Percentiles rank a stretch among this genome's conserved stretches.
Evolutionary conservation across 2,329 filamentous ascomycete genomes (phyloP).

Genomic region (Curvularia sp.): DNA sequence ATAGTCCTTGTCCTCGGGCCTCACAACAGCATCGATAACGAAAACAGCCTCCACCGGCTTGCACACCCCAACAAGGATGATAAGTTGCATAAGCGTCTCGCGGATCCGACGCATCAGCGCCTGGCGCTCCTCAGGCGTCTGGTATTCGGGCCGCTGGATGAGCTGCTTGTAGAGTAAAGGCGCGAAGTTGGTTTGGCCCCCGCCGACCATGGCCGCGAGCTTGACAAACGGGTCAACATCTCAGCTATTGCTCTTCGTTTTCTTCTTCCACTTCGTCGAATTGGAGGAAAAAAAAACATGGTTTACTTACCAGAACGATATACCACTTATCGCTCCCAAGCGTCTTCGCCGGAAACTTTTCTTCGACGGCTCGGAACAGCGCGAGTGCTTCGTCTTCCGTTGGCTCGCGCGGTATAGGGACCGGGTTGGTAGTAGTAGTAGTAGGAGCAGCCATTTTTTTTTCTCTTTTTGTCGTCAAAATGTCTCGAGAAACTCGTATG

Average conservation of each 20-base stretch:
- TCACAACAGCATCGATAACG: slow-evolving; percentile 61
- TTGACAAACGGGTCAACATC: too few relatives aligned
- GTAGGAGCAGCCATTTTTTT: not conserved
- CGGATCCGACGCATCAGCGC: slow-evolving; percentile 60
- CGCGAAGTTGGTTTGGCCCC: slow-evolving; percentile 60
- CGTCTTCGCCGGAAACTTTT: slow-evolving; percentile 53
- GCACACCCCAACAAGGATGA: slow-evolving; percentile 65
- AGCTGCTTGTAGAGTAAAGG: slow-evolving; percentile 65
- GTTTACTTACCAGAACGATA: slow-evolving; percentile 48
- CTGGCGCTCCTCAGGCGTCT: slow-evolving; percentile 55
- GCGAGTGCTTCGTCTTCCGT: slow-evolving; percentile 50
- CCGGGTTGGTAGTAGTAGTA: slow-evolving; percentile 11
- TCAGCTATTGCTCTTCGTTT: too few relatives aligned
- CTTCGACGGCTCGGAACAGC: slow-evolving; percentile 54
- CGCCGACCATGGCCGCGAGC: slow-evolving; percentile 58
- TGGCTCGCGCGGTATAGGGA: slow-evolving; percentile 37
- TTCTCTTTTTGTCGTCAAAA: not conserved
- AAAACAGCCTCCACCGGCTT: slow-evolving; percentile 68
- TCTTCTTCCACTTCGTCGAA: not conserved
- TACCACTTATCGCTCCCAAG: slow-evolving; percentile 59
- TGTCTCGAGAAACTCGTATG: too few relatives aligned
- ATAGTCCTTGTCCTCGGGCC: slow-evolving; percentile 65
- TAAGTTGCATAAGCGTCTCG: slow-evolving; percentile 67
- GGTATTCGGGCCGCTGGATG: slow-evolving; percentile 57
- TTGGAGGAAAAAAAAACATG: not conserved